Conservation (phyloP, 1,139 yeast genomes). For the Suhomyces coccinellae region DNA sequence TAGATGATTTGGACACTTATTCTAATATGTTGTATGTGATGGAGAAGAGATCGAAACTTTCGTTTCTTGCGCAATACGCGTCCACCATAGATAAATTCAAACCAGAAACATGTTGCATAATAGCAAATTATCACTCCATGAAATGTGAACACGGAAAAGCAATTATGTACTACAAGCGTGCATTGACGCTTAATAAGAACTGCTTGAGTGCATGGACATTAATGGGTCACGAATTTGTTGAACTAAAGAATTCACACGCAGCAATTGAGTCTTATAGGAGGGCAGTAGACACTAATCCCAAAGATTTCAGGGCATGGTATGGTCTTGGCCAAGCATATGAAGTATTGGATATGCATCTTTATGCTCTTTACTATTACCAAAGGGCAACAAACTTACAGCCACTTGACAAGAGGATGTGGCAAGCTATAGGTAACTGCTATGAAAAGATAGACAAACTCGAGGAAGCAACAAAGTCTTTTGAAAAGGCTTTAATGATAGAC, state of each 20-base stretch:
- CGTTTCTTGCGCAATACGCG: constrained; percentile 85
- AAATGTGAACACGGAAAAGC: constrained; percentile 95
- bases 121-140: constrained; percentile 91
- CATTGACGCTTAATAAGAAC: constrained; percentile 74
- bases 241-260: constrained; percentile 92
- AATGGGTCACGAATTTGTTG: constrained; percentile 99
- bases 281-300: constrained; percentile 85
- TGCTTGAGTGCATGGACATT: constrained; percentile 95
- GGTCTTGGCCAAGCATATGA: constrained; percentile 98
- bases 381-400: constrained; percentile 89
- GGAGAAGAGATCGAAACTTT: constrained; percentile 83
- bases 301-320: constrained; percentile 97
- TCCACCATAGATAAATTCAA: constrained; percentile 81
- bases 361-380: constrained; percentile 90
- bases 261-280: constrained; percentile 94
- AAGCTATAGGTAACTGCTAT: constrained; percentile 87
- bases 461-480: constrained; percentile 64
- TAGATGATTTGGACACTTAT: constrained; percentile 89
- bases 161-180: constrained; percentile 87
- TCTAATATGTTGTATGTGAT: constrained; percentile 93
- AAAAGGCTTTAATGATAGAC: constrained; percentile 55
- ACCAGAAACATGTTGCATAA: constrained; percentile 92
- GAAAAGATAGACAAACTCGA: constrained; percentile 70
- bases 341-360: constrained; percentile 91
- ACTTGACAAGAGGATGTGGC: constrained; percentile 93